Base-by-base conservation (phyloP, 495 filamentous ascomycete genomes). In the Letharia lupina region DNA sequence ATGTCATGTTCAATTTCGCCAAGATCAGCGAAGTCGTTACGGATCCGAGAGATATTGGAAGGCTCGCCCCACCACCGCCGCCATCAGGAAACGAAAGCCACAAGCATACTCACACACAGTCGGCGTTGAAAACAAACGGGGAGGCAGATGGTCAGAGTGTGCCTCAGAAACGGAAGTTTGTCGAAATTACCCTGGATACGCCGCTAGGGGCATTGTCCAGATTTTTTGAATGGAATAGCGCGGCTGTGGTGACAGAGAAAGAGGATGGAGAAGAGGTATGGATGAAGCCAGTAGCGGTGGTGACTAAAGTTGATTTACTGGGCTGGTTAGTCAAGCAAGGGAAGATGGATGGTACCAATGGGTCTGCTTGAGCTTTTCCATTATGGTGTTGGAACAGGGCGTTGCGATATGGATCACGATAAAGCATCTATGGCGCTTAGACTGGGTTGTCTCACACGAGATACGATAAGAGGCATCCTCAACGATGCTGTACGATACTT, bases 221-320 rank as follows among this genome's bases (percentile, higher is more conserved):
- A 61, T 98, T 98, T 79, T 91, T 98, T 70, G 93, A 96, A 76
- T 97, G 95, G 90, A 98, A 98, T 75, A 91, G 88, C 72, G 92
- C 94, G 18, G 95, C 94, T 3, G 83, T 98, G 60, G 91, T 98
- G 2, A 98, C 92, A 16, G 91, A 97, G 75, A 77, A 74, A 68
- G 80, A 81, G 62, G 79, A 79, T 67, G 84, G 79, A 68, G 80
- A 81, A 61, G 79, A 78, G 67, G 84, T 79, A 33, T 81, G 81
- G 37, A 76, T 91, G 73, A 91, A 87, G 78, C 92, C 95, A 9
- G 80, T 92, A 44, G 94, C 95, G 23, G 86, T 98, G 12, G 93
- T 92, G 6, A 98, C 94, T 40, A 98, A 98, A 82, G 94, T 98
- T 23, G 94, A 98, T 79, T 74, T 98, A 69, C 76, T 98, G 71